Evolutionary conservation across 2,329 filamentous ascomycete genomes (phyloP), one percentile per base, ranked within the genome.

Genomic region (Aspergillus fumigatus): DNA sequence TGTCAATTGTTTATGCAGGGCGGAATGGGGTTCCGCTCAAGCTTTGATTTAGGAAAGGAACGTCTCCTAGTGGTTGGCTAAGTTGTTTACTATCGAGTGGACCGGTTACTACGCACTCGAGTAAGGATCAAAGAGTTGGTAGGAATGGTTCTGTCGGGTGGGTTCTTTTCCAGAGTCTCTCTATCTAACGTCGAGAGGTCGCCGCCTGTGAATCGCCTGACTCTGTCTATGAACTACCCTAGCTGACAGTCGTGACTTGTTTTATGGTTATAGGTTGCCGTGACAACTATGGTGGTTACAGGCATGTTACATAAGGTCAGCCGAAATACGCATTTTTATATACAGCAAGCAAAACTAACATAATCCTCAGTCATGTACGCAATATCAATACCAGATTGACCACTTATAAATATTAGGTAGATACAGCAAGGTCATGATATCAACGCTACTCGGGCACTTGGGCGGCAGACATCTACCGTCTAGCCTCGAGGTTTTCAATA

Each of bases 401-500:
- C 19, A 47, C 43, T 14, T 11, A 47, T 47, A 23, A 45, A 47
- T 5, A 47, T 47, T 47, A 45, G 40, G 19, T 45, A 19, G 19
- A 45, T 45, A 45, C 10, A 19, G 21, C 41, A 45, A 45, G n/a
- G n/a, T 14, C 41, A 45, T 45, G 4, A 23, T 21, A 9, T 10
- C 41, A 45, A 19, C 41, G 21, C 19, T 5, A 17, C 32, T 17
- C 7, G 32, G 32, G 32, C 32, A 38, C 32, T 14, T 14, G 14
- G 17, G 14, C 32, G 14, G 32, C 32, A 17, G 32, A 38, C 32
- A 45, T 45, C 8, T 45, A 45, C 41, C 41, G 41, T 23, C 41
- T 19, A 19, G 19, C 21, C 8, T 67, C 48, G 19, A 32, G 26
- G 26, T 21, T 50, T 21, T 50, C 48, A 21, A 50, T 10, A 8